phyloP scores from a whole-genome alignment of 305 asterid species.

The Ajuga reptans region DNA sequence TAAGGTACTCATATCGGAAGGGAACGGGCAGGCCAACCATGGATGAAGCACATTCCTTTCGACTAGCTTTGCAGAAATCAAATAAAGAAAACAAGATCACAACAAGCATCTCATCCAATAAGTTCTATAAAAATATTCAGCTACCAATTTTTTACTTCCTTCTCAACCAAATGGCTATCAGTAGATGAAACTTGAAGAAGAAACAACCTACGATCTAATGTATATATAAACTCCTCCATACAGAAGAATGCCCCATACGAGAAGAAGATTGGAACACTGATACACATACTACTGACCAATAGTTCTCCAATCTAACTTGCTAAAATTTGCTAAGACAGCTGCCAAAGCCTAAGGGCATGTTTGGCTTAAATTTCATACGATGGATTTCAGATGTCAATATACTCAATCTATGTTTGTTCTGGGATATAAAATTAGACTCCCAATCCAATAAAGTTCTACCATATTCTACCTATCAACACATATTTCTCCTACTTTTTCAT shows the following conservation, averaged over 20 bases:
- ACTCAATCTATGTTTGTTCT: too few relatives aligned
- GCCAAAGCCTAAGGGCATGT: not conserved
- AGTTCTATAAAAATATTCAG: slow-evolving; percentile 11
- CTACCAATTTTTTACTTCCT: not conserved
- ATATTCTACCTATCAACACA: too few relatives aligned
- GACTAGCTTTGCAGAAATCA: slow-evolving; percentile 94
- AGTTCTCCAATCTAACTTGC: slow-evolving; percentile 4
- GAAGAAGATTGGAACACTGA: not conserved
- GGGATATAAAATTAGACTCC: too few relatives aligned
- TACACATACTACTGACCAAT: not conserved
- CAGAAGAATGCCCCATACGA: not conserved
- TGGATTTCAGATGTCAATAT: too few relatives aligned
- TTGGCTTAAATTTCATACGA: too few relatives aligned
- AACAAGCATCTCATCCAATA: slow-evolving; percentile 12
- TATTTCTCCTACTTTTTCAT: too few relatives aligned
- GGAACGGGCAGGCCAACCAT: slow-evolving; percentile 98
- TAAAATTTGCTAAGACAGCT: slow-evolving; percentile 16
- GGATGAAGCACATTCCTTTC: slow-evolving; percentile 96
- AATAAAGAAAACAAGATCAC: slow-evolving; percentile 23
- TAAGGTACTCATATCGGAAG: slow-evolving; percentile 92
- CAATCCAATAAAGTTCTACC: too few relatives aligned
- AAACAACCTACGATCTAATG: slow-evolving; percentile 4
- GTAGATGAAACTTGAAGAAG: not conserved
- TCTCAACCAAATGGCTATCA: slow-evolving; percentile 10
- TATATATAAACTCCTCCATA: not conserved